These are phyloP conservation scores for Aphanoascus verrucosus DNA, from an alignment of 2,329 filamentous ascomycete genomes.

Conservation along the genomic window DNA sequence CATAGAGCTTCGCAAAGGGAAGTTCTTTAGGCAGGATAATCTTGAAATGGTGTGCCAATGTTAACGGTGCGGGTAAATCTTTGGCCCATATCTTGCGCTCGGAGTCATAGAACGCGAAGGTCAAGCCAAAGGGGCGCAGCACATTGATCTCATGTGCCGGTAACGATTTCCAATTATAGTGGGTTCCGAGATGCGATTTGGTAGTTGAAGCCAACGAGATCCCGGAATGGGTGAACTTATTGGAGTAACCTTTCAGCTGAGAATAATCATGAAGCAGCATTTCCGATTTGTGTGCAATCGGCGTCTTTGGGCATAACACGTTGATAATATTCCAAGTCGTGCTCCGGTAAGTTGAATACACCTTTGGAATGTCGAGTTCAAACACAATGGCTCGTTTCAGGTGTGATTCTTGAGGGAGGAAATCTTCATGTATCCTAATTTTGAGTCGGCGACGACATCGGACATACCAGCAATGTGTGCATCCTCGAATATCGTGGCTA, in stretches of 20 bases:
- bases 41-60: background rate
- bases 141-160: background rate
- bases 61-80: background rate
- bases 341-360: slow-evolving; percentile 42
- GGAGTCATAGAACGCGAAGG: slow-evolving; percentile 1
- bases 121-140: background rate
- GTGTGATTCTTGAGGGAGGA: slow-evolving; percentile 34
- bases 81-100: background rate
- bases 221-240: too few relatives aligned
- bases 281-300: background rate
- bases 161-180: background rate
- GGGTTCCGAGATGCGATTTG: slow-evolving; percentile 1
- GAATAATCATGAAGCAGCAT: background rate
- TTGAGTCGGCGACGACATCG: slow-evolving; percentile 29
- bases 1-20: slow-evolving; percentile 1
- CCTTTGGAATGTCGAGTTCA: slow-evolving; percentile 40
- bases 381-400: slow-evolving; percentile 41
- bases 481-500: slow-evolving; percentile 21
- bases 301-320: background rate
- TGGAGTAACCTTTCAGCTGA: background rate
- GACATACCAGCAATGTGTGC: slow-evolving; percentile 35
- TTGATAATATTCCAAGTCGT: slow-evolving; percentile 42
- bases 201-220: slow-evolving; percentile 1
- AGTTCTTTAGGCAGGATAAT: background rate
- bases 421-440: slow-evolving; percentile 43